Base-by-base conservation (phyloP, 2,329 filamentous ascomycete species). In the Colletotrichum orbiculare region DNA sequence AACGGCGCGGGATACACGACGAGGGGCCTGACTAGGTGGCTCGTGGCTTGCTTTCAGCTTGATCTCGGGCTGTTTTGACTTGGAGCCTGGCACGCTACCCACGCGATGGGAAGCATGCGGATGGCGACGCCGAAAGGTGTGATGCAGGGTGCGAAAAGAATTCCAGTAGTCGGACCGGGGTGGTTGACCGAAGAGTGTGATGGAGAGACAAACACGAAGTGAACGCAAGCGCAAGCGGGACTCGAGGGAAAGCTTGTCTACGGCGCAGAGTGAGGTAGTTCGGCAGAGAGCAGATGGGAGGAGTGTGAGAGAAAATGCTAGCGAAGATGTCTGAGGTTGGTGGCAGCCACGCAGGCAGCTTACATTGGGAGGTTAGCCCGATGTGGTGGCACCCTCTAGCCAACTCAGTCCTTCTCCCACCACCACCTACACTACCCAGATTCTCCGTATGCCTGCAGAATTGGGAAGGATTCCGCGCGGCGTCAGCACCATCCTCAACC, bases 41-140 rank as follows among this genome's bases (percentile, higher is more conserved):
- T 10, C 15, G 62, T 62, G 58, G 63, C 63, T 63, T 66, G 63
- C 53, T 43, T n/a, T 54, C 58, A 63, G 63, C 58, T 66, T 25
- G 48, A 63, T 43, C 58, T 53, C 52, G 52, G 59, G 38, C 41
- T 52, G 37, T 62, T 55, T 17, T 46, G 43, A 15, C 43, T 8
- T n/a, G 15, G 17, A 5, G 52, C 45, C 50, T 25, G 25, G 25
- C 39, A 61, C 58, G 35, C 50, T 38, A 52, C 41, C 57, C 50
- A 52, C 52, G 59, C 35, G 52, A 25, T 17, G 34, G 47, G 42
- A 47, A 63, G 33, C 58, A 62, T 66, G 58, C 42, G 42, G 43
- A 38, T 62, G 52, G 59, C 38, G 63, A 63, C 52, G 60, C 52
- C 52, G 47, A 66, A 48, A 47, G 41, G 37, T 63, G 47, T 34